These are phyloP conservation scores for Puccinia novopanici DNA, from an alignment of 1,284 basidiomycete genomes.

Conservation along the genomic window DNA sequence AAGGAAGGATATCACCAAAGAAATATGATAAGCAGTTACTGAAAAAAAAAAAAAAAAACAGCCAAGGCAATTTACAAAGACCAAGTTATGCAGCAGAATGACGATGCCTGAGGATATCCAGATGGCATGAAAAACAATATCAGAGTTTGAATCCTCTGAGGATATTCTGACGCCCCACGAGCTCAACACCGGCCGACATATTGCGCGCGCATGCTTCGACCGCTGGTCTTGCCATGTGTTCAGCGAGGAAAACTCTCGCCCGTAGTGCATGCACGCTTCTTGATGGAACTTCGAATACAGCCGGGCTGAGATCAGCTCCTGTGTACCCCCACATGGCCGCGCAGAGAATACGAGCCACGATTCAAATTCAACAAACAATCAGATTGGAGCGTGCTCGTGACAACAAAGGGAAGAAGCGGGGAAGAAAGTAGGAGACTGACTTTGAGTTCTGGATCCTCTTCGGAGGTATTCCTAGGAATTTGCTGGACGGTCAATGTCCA, in stretches of 20 bases:
- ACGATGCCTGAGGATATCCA: neutral
- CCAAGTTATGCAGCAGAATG: neutral
- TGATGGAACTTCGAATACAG: conserved; percentile 58
- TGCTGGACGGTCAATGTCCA: conserved; percentile 57
- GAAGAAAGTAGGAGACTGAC: conserved; percentile 53
- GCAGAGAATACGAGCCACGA: neutral
- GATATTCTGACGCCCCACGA: conserved; percentile 53
- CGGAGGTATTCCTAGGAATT: conserved; percentile 52
- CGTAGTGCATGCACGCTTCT: conserved; percentile 59
- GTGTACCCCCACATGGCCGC: neutral
- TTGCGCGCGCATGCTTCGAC: conserved; percentile 54
- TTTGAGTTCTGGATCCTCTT: conserved; percentile 56
- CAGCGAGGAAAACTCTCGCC: conserved; percentile 56
- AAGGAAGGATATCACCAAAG: neutral
- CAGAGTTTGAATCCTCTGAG: neutral
- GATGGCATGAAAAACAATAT: neutral
- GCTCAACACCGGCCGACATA: conserved; percentile 52
- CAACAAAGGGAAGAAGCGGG: no score
- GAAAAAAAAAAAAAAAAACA: neutral
- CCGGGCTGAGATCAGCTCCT: conserved; percentile 56
- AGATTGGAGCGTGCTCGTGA: no score
- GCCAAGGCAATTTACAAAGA: neutral
- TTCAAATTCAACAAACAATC: neutral
- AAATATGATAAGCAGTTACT: conserved; percentile 5
- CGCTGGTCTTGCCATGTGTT: conserved; percentile 56